Conservation (phyloP, 2,329 filamentous ascomycete species). For the Fusarium tanahbumbuense region DNA sequence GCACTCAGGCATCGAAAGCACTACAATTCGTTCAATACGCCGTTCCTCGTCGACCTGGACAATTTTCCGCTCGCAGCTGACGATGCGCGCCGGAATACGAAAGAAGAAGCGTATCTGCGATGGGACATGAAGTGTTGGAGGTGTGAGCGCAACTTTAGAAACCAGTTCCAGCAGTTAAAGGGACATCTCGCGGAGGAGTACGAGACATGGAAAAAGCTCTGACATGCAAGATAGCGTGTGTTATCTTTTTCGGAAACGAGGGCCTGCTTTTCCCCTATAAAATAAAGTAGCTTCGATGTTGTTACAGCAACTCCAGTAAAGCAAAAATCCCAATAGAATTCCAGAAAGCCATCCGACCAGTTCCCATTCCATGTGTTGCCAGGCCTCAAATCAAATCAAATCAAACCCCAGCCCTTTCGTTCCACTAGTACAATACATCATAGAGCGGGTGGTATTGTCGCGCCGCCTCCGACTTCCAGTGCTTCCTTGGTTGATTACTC, state of each 20-base stretch:
- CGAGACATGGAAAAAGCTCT: constrained; percentile 77
- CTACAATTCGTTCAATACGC: constrained; percentile 90
- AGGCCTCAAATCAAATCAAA: constrained; percentile 3
- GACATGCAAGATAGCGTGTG: constrained; percentile 28
- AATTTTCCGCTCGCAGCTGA: constrained; percentile 80
- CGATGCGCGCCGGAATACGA: constrained; percentile 71
- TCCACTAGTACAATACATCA: constrained; percentile 3
- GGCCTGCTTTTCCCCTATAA: constrained; percentile 31
- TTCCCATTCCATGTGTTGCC: background rate
- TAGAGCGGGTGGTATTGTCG: background rate
- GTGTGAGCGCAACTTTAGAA: constrained; percentile 79
- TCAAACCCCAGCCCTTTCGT: constrained; percentile 11
- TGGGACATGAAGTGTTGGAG: constrained; percentile 84
- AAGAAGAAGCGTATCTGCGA: constrained; percentile 69
- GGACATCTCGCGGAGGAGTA: constrained; percentile 81
- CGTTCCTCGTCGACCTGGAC: constrained; percentile 81
- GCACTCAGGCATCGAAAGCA: constrained; percentile 84
- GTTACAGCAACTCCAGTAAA: constrained; percentile 34
- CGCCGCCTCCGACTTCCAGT: background rate
- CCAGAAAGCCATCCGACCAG: constrained; percentile 9
- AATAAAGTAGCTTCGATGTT: constrained; percentile 23
- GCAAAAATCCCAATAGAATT: constrained; percentile 11
- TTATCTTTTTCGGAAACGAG: constrained; percentile 16
- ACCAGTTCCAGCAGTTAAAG: constrained; percentile 79
- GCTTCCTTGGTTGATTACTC: constrained; percentile 19